A percentile compares a stretch with the other conserved stretches of the same genome.
Evolutionary conservation across 1,139 yeast species (phyloP).

Genomic region (Nakaseomyces bracarensis): DNA sequence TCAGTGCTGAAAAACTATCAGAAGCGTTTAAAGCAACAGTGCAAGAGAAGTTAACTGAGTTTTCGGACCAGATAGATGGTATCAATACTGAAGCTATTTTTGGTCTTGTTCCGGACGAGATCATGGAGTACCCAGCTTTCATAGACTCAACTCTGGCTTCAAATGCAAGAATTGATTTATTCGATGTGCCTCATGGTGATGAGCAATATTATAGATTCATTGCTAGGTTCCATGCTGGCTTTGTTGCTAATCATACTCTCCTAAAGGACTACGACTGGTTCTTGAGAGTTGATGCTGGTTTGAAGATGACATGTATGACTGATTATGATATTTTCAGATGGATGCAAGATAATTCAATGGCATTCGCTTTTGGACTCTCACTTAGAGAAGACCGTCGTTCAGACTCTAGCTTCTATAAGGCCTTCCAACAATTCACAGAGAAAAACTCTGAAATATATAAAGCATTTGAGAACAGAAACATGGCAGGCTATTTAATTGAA

Average conservation of each 20-base stretch:
- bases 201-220: conserved; percentile 64
- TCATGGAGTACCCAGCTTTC: conserved; percentile 51
- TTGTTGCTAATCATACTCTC: conserved; percentile 70
- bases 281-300: conserved; percentile 92
- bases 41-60: conserved; percentile 2
- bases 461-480: background rate
- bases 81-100: conserved; percentile 10
- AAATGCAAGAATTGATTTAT: conserved; percentile 42
- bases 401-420: conserved; percentile 69
- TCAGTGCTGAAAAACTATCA: conserved; percentile 48
- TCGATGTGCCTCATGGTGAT: conserved; percentile 52
- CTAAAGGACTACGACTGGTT: conserved; percentile 70
- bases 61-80: background rate
- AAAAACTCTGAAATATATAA: conserved; percentile 39
- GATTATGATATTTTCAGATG: conserved; percentile 72
- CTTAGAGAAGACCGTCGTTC: conserved; percentile 75
- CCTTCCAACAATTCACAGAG: conserved; percentile 56
- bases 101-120: conserved; percentile 28
- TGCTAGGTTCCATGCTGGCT: conserved; percentile 88
- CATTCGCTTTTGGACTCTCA: conserved; percentile 70
- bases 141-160: conserved; percentile 54
- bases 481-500: background rate
- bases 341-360: conserved; percentile 67
- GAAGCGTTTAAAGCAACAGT: conserved; percentile 36
- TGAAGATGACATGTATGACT: conserved; percentile 66